Conservation (phyloP, 2,329 filamentous ascomycete genomes). For the Pseudocercospora vitis region DNA sequence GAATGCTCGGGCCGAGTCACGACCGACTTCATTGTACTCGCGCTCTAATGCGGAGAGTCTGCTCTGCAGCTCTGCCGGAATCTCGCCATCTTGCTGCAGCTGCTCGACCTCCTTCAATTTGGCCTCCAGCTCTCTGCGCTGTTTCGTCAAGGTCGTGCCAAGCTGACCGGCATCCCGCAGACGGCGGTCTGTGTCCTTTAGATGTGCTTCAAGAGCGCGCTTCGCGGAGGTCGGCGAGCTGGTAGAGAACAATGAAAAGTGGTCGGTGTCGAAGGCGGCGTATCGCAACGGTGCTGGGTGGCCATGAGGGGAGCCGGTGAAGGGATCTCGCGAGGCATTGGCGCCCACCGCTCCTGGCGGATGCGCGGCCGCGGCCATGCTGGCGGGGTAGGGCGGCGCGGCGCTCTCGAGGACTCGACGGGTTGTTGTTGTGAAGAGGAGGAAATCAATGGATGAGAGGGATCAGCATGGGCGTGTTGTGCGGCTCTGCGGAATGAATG, state of each 20-base stretch:
- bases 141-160: slow-evolving; percentile 81
- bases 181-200: slow-evolving; percentile 86
- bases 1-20: slow-evolving; percentile 85
- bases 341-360: slow-evolving; percentile 44
- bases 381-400: too few species aligned
- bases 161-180: slow-evolving; percentile 89
- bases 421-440: slow-evolving; percentile 12
- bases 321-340: slow-evolving; percentile 46
- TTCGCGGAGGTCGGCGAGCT: slow-evolving; percentile 84
- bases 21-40: slow-evolving; percentile 91
- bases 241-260: slow-evolving; percentile 74
- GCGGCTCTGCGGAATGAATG: slow-evolving; percentile 18
- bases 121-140: slow-evolving; percentile 79
- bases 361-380: slow-evolving; percentile 48
- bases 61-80: slow-evolving; percentile 77
- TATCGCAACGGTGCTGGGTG: slow-evolving; percentile 62
- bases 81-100: slow-evolving; percentile 63
- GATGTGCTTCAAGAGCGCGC: slow-evolving; percentile 83
- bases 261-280: slow-evolving; percentile 73
- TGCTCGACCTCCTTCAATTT: slow-evolving; percentile 82
- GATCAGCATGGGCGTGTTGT: slow-evolving; percentile 1
- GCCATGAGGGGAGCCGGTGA: slow-evolving; percentile 38
- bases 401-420: neutral
- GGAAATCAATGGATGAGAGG: slow-evolving; percentile 13
- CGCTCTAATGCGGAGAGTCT: slow-evolving; percentile 85